phyloP scores from a whole-genome alignment of 352 stramenopile genomes.

The Globisporangium cystogenes region DNA sequence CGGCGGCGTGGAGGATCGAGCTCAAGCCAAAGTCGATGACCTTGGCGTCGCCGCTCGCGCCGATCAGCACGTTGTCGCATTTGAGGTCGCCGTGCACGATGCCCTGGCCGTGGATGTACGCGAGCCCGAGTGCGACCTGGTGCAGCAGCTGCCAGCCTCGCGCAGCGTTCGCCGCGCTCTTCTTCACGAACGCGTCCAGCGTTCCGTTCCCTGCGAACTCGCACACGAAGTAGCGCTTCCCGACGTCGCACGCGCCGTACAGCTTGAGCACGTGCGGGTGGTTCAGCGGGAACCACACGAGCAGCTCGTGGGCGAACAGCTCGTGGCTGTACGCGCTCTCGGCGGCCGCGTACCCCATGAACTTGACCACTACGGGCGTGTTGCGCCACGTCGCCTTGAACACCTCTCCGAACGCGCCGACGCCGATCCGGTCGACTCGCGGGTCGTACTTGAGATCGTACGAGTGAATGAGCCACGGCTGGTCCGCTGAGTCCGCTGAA shows the following conservation, averaged over 20 bases:
- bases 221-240: conserved; percentile 11
- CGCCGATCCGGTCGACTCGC: not conserved
- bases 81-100: conserved; percentile 12
- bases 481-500: too few species aligned
- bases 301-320: conserved; percentile 13
- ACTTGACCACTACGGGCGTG: conserved; percentile 14
- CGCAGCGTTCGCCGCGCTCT: not conserved
- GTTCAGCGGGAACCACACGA: conserved; percentile 14
- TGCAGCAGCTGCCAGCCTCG: conserved; percentile 4
- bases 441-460: conserved; percentile 6
- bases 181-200: not conserved
- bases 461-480: conserved; percentile 5
- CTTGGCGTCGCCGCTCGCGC: conserved; percentile 16
- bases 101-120: conserved; percentile 16
- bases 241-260: conserved; percentile 20
- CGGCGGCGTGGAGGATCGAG: conserved; percentile 1
- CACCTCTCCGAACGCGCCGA: conserved; percentile 5
- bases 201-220: conserved; percentile 8
- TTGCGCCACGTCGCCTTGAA: conserved; percentile 2
- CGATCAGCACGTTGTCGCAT: conserved; percentile 29
- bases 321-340: not conserved
- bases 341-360: not conserved
- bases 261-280: conserved; percentile 16
- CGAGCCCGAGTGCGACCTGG: conserved; percentile 22
- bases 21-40: conserved; percentile 23